Percentiles rank a stretch among this genome's conserved stretches.
Evolutionary conservation across 1,284 basidiomycete species (phyloP).

Genomic region (Ustilago xerochloae): DNA sequence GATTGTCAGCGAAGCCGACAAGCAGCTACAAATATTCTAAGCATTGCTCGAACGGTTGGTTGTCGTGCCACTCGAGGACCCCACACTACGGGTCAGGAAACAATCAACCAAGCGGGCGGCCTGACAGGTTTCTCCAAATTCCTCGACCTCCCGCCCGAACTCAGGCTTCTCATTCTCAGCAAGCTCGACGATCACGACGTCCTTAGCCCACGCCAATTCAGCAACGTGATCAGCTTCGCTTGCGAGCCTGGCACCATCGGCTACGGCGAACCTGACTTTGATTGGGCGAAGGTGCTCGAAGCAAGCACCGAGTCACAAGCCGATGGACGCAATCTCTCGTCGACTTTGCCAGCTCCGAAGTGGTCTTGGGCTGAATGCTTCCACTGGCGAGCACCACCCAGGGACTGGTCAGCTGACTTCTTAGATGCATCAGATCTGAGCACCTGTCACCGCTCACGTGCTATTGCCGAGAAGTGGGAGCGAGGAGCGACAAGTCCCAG

Average conservation of each 20-base stretch:
- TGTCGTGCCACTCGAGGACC: conserved; percentile 5
- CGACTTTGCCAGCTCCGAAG: conserved; percentile 13
- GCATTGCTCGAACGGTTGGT: conserved; percentile 22
- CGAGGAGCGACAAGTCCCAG: neutral
- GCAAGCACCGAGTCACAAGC: neutral
- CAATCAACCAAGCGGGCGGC: neutral
- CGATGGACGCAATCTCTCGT: neutral
- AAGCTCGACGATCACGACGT: conserved; percentile 9
- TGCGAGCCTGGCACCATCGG: conserved; percentile 43
- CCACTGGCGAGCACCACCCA: conserved; percentile 13
- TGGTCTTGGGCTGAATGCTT: conserved; percentile 44
- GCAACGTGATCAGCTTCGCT: conserved; percentile 33
- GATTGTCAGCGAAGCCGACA: neutral
- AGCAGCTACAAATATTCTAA: conserved; percentile 11
- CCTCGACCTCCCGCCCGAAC: conserved; percentile 33
- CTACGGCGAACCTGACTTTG: conserved; percentile 18
- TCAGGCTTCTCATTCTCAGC: conserved; percentile 26
- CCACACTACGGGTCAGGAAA: neutral
- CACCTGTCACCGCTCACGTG: neutral
- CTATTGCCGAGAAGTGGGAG: neutral
- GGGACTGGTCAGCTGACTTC: conserved; percentile 29
- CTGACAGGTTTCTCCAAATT: conserved; percentile 18
- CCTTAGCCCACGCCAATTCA: conserved; percentile 28
- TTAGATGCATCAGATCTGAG: conserved; percentile 5
- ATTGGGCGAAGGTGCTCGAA: conserved; percentile 9